Percentiles rank a stretch among this genome's conserved stretches.
These are phyloP conservation scores for Naganishia liquefaciens DNA, from an alignment of 1,284 basidiomycete genomes.

Conservation along the genomic window DNA sequence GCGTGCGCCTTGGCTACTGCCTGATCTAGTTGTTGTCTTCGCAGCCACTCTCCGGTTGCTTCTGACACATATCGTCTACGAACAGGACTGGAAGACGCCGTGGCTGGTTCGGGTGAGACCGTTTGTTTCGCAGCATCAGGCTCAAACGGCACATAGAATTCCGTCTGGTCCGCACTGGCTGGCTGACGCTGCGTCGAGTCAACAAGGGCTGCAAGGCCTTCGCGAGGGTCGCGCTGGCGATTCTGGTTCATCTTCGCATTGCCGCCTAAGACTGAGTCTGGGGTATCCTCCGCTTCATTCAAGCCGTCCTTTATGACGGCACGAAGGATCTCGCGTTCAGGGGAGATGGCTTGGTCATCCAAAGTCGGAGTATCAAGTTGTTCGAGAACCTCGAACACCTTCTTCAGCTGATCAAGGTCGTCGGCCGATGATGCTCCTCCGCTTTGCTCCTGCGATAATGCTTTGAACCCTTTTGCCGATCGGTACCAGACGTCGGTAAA, in stretches of 20 bases:
- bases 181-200: too few species aligned
- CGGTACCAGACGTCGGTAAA: constrained; percentile 4
- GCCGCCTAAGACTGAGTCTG: too few species aligned
- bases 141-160: background rate
- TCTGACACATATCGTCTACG: constrained; percentile 1
- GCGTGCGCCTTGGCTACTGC: constrained; percentile 1
- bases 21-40: background rate
- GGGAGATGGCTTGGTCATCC: too few species aligned
- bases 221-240: too few species aligned
- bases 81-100: background rate
- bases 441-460: background rate
- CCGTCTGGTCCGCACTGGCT: too few species aligned
- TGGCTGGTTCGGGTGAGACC: background rate
- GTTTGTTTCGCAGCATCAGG: background rate
- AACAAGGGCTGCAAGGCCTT: too few species aligned
- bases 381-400: background rate
- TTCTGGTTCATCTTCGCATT: too few species aligned
- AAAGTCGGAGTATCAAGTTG: background rate
- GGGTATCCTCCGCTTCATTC: too few species aligned
- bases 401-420: background rate
- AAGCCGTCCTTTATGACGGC: too few species aligned
- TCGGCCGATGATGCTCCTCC: background rate
- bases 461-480: background rate
- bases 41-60: constrained; percentile 4
- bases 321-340: too few species aligned